phyloP scores from a whole-genome alignment of 371 early-diverging fungal genomes.

The Mucor saturninus region DNA sequence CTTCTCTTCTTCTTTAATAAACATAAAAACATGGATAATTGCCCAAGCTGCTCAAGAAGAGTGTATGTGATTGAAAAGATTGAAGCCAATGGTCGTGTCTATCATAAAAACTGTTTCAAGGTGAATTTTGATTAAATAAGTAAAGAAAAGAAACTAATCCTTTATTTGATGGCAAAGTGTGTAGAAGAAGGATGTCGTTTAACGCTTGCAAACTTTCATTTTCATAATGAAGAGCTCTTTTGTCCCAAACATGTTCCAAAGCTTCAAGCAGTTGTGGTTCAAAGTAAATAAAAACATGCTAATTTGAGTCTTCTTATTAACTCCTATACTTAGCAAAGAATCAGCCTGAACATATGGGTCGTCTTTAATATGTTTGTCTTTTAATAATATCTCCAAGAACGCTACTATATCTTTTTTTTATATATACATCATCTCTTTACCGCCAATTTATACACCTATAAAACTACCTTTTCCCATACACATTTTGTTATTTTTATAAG shows the following conservation, averaged over 20 bases:
- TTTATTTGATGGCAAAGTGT: constrained; percentile 18
- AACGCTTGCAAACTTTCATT: constrained; percentile 44
- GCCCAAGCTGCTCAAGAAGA: constrained; percentile 58
- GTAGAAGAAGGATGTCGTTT: constrained; percentile 43
- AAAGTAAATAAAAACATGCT: neutral
- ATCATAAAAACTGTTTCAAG: constrained; percentile 63
- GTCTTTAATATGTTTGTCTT: neutral
- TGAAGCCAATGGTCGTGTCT: constrained; percentile 62
- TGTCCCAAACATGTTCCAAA: constrained; percentile 53
- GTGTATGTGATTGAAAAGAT: constrained; percentile 70
- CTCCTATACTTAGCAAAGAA: neutral
- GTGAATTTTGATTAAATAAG: constrained; percentile 22
- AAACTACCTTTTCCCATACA: too few relatives aligned
- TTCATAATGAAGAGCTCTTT: constrained; percentile 33
- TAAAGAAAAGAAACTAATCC: neutral
- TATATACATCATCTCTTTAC: too few relatives aligned
- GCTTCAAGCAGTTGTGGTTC: constrained; percentile 35
- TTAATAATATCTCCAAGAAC: neutral
- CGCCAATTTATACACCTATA: too few relatives aligned
- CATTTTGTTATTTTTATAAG: too few relatives aligned
- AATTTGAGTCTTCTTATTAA: neutral
- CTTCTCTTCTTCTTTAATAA: neutral
- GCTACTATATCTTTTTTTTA: too few relatives aligned
- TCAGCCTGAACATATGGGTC: constrained; percentile 7
- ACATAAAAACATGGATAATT: constrained; percentile 29